These are phyloP conservation scores for Symbiodinium natans DNA, from an alignment of 73 alveolate genomes.

Conservation along the genomic window DNA sequence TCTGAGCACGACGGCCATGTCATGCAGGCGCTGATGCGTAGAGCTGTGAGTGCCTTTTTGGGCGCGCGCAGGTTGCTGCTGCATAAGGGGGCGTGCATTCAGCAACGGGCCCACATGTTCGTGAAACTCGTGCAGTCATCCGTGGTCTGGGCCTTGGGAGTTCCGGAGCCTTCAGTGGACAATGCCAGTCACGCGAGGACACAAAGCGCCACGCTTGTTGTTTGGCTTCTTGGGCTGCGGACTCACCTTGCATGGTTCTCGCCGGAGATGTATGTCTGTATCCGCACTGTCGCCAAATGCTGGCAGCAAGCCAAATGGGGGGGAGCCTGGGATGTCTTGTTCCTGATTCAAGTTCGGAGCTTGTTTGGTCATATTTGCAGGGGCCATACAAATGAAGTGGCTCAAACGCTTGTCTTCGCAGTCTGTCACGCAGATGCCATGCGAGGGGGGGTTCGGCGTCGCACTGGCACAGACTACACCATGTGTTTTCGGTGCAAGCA, in stretches of 20 bases:
- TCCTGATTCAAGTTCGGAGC: neutral
- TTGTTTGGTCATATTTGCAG: neutral
- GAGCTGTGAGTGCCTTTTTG: neutral
- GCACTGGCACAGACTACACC: neutral
- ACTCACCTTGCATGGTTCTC: neutral
- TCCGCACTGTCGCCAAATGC: neutral
- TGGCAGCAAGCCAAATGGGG: neutral
- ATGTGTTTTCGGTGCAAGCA: neutral
- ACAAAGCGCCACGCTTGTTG: neutral
- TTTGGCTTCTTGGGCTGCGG: neutral
- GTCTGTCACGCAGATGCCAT: neutral
- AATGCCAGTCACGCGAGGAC: neutral
- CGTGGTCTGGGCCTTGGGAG: neutral
- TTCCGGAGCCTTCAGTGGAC: neutral
- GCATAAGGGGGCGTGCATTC: neutral
- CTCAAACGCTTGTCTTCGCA: neutral
- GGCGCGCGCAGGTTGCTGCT: neutral
- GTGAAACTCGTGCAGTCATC: neutral
- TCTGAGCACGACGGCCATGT: neutral
- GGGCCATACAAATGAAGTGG: neutral
- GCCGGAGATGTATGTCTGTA: neutral
- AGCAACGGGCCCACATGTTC: neutral
- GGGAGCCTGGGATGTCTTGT: neutral
- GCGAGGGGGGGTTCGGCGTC: neutral
- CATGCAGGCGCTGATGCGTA: neutral